Evolutionary conservation across 768 basidiomycete species (phyloP).

Genomic region (Phallus indusiatus): DNA sequence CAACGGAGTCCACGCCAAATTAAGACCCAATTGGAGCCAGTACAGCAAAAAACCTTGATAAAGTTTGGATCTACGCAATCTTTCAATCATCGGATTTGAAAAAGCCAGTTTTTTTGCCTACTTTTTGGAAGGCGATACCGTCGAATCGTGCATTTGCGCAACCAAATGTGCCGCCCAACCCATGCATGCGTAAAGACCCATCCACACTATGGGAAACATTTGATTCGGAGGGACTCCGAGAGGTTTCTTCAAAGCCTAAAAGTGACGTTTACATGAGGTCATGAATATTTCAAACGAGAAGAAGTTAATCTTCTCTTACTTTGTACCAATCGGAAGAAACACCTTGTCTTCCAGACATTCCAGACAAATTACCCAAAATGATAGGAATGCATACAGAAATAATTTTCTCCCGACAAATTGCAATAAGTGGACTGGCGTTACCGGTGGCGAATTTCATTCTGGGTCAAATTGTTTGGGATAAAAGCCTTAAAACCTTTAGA

Average conservation of each 20-base stretch:
- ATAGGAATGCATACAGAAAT: constrained; percentile 53
- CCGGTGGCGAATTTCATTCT: neutral
- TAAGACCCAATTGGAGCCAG: constrained; percentile 50
- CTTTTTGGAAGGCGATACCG: constrained; percentile 32
- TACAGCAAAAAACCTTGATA: constrained; percentile 45
- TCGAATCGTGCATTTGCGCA: constrained; percentile 40
- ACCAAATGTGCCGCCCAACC: constrained; percentile 61
- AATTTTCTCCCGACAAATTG: constrained; percentile 27
- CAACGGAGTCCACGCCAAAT: constrained; percentile 53
- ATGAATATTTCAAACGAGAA: neutral
- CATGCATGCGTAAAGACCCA: constrained; percentile 45
- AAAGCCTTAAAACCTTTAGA: too few relatives aligned
- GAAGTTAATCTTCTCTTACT: constrained; percentile 24
- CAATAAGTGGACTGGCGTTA: constrained; percentile 5
- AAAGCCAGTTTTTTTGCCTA: constrained; percentile 19
- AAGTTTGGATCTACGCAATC: constrained; percentile 28
- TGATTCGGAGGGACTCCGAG: constrained; percentile 42
- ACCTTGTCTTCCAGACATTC: constrained; percentile 36
- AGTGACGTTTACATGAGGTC: neutral
- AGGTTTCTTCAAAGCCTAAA: constrained; percentile 38
- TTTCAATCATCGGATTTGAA: neutral
- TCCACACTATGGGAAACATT: constrained; percentile 54
- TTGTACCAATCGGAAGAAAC: constrained; percentile 50
- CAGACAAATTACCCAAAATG: constrained; percentile 43
- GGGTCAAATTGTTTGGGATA: too few relatives aligned